These are phyloP conservation scores for Phalaenopsis aphrodite DNA, from an alignment of 106 monocot genomes.

Conservation along the genomic window DNA sequence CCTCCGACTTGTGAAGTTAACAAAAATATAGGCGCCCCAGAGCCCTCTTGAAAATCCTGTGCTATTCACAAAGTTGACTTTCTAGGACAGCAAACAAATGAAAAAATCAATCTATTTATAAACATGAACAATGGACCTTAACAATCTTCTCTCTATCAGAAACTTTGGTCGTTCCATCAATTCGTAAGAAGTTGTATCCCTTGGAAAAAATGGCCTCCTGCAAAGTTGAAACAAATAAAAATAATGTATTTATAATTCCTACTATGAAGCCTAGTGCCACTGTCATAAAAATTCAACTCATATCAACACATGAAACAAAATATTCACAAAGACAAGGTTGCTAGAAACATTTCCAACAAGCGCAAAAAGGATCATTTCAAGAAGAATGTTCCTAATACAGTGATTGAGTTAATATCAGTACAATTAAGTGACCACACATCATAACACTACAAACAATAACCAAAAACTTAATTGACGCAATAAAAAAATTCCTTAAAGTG, in stretches of 20 bases:
- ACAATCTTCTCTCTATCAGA: slow-evolving; percentile 78
- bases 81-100: not conserved
- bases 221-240: not conserved
- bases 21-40: slow-evolving; percentile 73
- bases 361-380: not conserved
- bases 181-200: slow-evolving; percentile 67
- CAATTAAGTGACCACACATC: not conserved
- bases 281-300: not conserved
- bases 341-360: not conserved
- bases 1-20: slow-evolving; percentile 97
- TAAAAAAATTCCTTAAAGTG: not conserved
- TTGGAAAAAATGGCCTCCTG: slow-evolving; percentile 62
- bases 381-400: not conserved
- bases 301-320: not conserved
- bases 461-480: not conserved
- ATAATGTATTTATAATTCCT: not conserved
- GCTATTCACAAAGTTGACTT: not conserved
- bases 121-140: slow-evolving; percentile 35
- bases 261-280: not conserved
- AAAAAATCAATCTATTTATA: not conserved
- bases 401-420: not conserved
- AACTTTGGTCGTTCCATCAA: slow-evolving; percentile 98
- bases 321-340: not conserved
- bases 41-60: slow-evolving; percentile 92
- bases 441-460: not conserved